Base-by-base conservation (phyloP, 148 eudicot species). In the Talinum fruticosum region DNA sequence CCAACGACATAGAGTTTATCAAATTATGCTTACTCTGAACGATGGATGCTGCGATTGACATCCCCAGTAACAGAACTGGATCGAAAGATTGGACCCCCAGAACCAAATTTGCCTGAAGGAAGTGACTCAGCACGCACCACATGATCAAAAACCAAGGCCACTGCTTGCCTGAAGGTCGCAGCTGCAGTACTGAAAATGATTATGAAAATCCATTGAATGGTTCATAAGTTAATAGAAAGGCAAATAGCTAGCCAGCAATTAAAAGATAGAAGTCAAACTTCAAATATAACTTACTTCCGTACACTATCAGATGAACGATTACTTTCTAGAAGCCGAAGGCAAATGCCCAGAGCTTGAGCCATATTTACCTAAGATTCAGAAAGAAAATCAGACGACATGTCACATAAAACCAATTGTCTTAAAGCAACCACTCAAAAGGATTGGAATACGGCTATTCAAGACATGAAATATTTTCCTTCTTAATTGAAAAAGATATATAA, bases 111-210 rank as follows among this genome's bases (percentile, higher is more conserved):
- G 78, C 91, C 97, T 28, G 90, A 85, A 65, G 95, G 99, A 82
- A 96, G 93, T 66, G 97, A 90, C 83, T 96, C 99, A 37, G 95
- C 89, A 73, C 65, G 80, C 80, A 87, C 87, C 79, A 96, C 90
- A 77, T 84, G 90, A 83, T 96, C 99, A 83, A 96, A 96, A 73
- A 96, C 86, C 84, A 96, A 85, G 51, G 99, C 99, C 79, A 93
- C 99, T 66, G 99, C 93, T 87, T 96, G 99, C 79, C 99, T 90
- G 85, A 96, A 96, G 67, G 99, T 96, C 65, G 99, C 99, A 79
- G 97, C 99, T 76, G 99, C 99, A 80, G 99, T 96, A 78, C 99
- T 96, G 91, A 72, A 86, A 62, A 77, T 66, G 61, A 81, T 86
- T 32, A 41, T 38, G 68, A n/a, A 79, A 76, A 74, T 64, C 59